phyloP scores from a whole-genome alignment of 2,329 filamentous ascomycete genomes.

The Colletotrichum australisinense region DNA sequence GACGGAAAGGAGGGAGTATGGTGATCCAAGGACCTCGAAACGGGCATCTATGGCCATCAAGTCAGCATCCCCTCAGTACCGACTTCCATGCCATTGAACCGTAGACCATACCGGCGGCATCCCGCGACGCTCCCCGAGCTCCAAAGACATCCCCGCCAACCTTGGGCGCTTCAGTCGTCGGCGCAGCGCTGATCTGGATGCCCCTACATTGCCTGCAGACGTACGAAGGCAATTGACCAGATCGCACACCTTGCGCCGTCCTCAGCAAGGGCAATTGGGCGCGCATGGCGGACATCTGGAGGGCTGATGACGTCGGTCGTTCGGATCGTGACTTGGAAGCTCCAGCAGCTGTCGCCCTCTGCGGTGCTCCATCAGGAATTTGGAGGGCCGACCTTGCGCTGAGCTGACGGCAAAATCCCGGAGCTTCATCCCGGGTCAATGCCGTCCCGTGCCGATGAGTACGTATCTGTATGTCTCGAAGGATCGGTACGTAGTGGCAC shows the following conservation, averaged over 20 bases:
- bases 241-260: conserved; percentile 46
- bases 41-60: conserved; percentile 75
- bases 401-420: conserved; percentile 16
- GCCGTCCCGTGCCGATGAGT: not conserved
- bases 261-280: conserved; percentile 53
- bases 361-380: conserved; percentile 8
- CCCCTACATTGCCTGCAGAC: conserved; percentile 67
- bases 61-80: not conserved
- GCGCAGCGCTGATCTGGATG: conserved; percentile 72
- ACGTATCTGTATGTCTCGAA: not conserved
- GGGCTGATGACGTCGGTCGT: conserved; percentile 30
- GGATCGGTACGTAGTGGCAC: too few species aligned
- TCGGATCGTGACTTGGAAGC: conserved; percentile 26
- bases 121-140: conserved; percentile 54
- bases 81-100: too few species aligned
- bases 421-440: not conserved
- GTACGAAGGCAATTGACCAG: conserved; percentile 45
- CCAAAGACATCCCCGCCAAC: conserved; percentile 67
- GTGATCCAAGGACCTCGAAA: conserved; percentile 92
- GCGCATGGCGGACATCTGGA: conserved; percentile 51
- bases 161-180: conserved; percentile 65
- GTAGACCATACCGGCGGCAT: conserved; percentile 59
- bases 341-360: conserved; percentile 5
- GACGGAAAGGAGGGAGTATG: conserved; percentile 94
- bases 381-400: not conserved